These are phyloP conservation scores for Ceriops zippeliana DNA, from an alignment of 345 rosid genomes.

Conservation along the genomic window DNA sequence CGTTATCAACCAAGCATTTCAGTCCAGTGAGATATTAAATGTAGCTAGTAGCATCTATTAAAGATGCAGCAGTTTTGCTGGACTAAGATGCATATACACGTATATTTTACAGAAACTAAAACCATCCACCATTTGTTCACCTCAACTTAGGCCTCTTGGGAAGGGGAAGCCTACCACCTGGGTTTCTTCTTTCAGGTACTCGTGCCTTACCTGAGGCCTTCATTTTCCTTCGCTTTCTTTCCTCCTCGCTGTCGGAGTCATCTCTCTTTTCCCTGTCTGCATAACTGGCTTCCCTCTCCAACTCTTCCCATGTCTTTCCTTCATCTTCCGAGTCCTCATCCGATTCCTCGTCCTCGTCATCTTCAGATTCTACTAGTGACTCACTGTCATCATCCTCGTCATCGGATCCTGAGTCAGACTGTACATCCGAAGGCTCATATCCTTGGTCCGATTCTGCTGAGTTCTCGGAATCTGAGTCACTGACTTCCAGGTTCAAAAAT, in stretches of 20 bases:
- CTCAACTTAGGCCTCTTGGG: conserved; percentile 35
- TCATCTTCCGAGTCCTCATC: conserved; percentile 76
- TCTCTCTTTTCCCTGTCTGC: conserved; percentile 88
- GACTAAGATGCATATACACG: too few species aligned
- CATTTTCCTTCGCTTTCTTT: conserved; percentile 81
- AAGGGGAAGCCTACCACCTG: conserved; percentile 35
- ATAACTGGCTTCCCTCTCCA: conserved; percentile 91
- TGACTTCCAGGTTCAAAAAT: conserved; percentile 77
- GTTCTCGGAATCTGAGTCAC: conserved; percentile 79
- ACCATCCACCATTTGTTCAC: conserved; percentile 4
- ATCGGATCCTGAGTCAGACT: conserved; percentile 53
- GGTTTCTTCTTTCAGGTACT: conserved; percentile 34
- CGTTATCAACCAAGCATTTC: too few species aligned
- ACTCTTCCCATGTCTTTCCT: conserved; percentile 97
- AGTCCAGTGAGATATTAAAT: background rate
- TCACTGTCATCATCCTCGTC: conserved; percentile 76
- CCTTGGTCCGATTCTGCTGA: conserved; percentile 88
- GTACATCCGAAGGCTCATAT: conserved; percentile 77
- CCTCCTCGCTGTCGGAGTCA: conserved; percentile 92
- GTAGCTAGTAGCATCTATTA: background rate
- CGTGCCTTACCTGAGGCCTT: conserved; percentile 75
- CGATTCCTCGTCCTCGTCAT: conserved; percentile 70
- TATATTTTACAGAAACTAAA: background rate
- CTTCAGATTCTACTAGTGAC: conserved; percentile 79
- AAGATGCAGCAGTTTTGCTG: background rate